Conservation (phyloP, 768 basidiomycete genomes). For the Tulasnella sp. region DNA sequence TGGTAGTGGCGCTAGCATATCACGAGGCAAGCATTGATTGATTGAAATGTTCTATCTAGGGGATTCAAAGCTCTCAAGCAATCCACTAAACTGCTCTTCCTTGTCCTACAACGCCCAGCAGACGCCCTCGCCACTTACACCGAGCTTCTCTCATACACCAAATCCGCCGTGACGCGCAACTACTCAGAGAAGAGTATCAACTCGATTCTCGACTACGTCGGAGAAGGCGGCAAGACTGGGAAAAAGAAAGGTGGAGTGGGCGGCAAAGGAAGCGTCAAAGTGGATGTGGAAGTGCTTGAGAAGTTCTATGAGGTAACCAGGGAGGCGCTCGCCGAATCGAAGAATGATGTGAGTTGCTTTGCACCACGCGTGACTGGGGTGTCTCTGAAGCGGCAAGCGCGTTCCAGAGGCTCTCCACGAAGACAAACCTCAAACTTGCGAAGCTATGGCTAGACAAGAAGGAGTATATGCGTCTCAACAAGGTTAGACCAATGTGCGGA, state of each 20-base stretch:
- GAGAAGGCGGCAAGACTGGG: constrained; percentile 69
- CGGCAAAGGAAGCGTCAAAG: constrained; percentile 41
- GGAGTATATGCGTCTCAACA: constrained; percentile 77
- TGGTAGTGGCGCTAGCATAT: constrained; percentile 51
- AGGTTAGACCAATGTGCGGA: constrained; percentile 40
- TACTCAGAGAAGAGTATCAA: constrained; percentile 99
- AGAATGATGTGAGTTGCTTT: constrained; percentile 69
- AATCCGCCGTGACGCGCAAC: constrained; percentile 89
- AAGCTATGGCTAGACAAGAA: constrained; percentile 95
- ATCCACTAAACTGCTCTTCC: constrained; percentile 87
- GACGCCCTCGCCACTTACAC: constrained; percentile 84
- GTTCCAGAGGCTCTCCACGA: constrained; percentile 75
- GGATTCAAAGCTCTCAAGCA: constrained; percentile 99
- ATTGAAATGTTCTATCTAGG: constrained; percentile 41
- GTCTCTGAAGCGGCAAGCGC: neutral
- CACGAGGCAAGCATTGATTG: neutral
- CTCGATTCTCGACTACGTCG: constrained; percentile 95
- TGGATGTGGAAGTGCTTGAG: constrained; percentile 73
- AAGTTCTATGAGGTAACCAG: constrained; percentile 94
- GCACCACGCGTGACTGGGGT: neutral
- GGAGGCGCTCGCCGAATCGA: constrained; percentile 81
- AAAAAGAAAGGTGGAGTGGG: constrained; percentile 47
- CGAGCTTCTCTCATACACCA: constrained; percentile 84
- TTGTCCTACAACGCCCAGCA: constrained; percentile 64
- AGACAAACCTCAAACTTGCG: constrained; percentile 94